Base-by-base conservation (phyloP, 305 asterid genomes). In the Nicotiana rustica region DNA sequence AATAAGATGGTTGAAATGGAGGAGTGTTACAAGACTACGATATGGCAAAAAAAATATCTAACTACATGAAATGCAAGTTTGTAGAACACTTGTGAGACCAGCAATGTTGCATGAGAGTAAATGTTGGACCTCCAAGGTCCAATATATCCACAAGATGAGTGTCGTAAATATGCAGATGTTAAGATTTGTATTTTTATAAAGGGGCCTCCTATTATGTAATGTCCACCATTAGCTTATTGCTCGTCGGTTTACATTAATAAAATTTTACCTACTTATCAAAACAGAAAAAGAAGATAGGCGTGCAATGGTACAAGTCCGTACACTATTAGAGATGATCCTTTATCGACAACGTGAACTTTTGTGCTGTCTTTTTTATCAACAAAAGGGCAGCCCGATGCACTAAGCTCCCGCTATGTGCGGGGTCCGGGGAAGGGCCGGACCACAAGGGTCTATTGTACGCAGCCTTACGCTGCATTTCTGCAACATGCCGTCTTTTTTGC, bases 1-100 rank as follows among this genome's bases (percentile, higher is more conserved):
- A 69, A 38, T 68, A 36, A n/a, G 10, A 38, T 68, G 77, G 56
- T 38, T 38, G 57, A 69, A 69, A 18, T 69, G 77, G 49, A 56
- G 61, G 18, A 36, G 17, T 68, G 9, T 36, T 68, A n/a, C 33
- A 18, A 69, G 56, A 38, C 57, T 38, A 38, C 57, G 38, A 69
- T 69, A 38, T 1, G 56, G 13, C 76, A 10, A 38, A 21, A 25
- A 25, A 8, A 29, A 68, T 38, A 9, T 55, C 2, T 68, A 68
- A 68, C 56, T 9, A 36, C 77, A 38, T 69, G 49, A 38, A 38
- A 38, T 69, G 77, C 77, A 69, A 69, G 5, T 69, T 69, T 69
- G 19, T 38, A 38, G 4, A n/a, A 49, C n/a, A 10, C 9, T 68
- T 68, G 0, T 38, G 33, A n/a, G 33, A 69, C 77, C 29, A 25